Conservation (phyloP, 164 flowering plant species). For the Berberis vulgaris region DNA sequence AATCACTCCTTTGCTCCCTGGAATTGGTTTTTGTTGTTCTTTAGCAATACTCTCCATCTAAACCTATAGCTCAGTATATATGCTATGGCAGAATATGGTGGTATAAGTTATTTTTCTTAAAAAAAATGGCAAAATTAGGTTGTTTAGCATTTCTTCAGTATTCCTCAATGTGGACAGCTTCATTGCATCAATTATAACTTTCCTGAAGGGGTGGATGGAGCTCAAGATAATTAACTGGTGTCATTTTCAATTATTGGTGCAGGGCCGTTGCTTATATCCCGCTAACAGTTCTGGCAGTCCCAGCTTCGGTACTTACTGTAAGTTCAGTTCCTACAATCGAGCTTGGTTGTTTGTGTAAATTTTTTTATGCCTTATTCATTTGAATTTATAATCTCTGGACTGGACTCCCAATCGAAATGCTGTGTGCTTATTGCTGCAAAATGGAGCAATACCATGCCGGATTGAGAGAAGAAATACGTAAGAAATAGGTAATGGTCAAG, state of each 20-base stretch:
- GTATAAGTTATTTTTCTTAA: neutral
- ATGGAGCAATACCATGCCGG: too few relatives aligned
- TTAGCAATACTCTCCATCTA: too few relatives aligned
- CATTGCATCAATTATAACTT: neutral
- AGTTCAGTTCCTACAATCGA: slow-evolving; percentile 6
- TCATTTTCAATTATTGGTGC: slow-evolving; percentile 1
- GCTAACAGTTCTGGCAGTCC: slow-evolving; percentile 37
- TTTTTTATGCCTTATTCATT: too few relatives aligned
- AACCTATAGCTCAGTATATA: too few relatives aligned
- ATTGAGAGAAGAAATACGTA: too few relatives aligned
- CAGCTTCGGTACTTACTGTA: slow-evolving; percentile 42
- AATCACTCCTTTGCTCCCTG: too few relatives aligned
- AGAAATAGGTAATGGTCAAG: too few relatives aligned
- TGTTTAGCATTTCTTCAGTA: neutral
- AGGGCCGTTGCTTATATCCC: slow-evolving; percentile 43
- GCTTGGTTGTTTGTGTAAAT: neutral
- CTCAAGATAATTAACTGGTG: neutral
- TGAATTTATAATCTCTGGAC: too few relatives aligned
- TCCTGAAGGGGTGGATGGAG: neutral
- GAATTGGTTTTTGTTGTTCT: too few relatives aligned
- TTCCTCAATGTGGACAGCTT: neutral
- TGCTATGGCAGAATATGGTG: neutral
- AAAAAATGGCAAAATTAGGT: neutral
- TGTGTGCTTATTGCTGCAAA: too few relatives aligned
- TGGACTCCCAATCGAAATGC: too few relatives aligned